These are phyloP conservation scores for Kitagawia praeruptora DNA, from an alignment of 129 eudicot genomes.

Conservation along the genomic window DNA sequence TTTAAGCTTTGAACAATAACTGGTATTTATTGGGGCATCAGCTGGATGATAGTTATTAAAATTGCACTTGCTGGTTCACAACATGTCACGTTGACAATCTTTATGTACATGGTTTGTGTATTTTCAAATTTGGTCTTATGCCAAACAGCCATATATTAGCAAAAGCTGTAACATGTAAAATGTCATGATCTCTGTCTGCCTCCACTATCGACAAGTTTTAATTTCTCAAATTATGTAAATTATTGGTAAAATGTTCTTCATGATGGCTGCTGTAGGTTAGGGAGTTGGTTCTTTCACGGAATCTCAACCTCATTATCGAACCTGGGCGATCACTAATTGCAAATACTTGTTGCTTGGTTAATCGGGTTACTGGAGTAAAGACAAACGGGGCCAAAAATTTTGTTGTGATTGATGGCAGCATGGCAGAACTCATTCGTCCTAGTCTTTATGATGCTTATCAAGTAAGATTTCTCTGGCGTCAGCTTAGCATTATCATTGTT, in stretches of 20 bases:
- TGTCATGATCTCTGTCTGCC: neutral
- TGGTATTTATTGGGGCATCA: neutral
- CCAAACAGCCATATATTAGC: neutral
- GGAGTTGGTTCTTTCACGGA: constrained; percentile 71
- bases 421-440: constrained; percentile 57
- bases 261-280: constrained; percentile 52
- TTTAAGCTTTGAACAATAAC: no score
- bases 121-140: neutral
- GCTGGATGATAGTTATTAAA: neutral
- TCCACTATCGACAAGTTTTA: neutral
- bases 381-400: constrained; percentile 62
- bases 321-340: constrained; percentile 92
- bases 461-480: constrained; percentile 30
- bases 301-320: constrained; percentile 55
- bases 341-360: constrained; percentile 90
- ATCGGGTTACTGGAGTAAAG: constrained; percentile 84
- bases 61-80: no score
- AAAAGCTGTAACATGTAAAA: neutral
- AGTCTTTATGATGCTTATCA: constrained; percentile 91
- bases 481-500: neutral
- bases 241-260: neutral
- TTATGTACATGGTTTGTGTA: neutral
- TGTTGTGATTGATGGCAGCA: constrained; percentile 57
- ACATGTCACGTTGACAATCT: neutral
- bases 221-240: neutral